A percentile compares a stretch with the other conserved stretches of the same genome.
These are phyloP conservation scores for Penicillium arizonense DNA, from an alignment of 495 filamentous ascomycete genomes.

Conservation along the genomic window DNA sequence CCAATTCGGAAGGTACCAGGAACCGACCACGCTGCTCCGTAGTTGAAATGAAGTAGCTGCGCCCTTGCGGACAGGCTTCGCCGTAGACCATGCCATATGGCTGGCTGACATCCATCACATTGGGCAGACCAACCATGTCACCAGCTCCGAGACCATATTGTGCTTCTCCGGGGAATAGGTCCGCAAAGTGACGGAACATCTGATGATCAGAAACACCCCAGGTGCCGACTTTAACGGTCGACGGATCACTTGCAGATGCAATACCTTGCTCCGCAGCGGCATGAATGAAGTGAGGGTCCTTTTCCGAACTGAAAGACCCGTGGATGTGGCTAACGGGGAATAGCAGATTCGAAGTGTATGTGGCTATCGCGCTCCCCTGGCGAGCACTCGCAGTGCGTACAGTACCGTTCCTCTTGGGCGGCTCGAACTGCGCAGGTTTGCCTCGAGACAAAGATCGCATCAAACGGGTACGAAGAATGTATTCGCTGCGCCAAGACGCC, in stretches of 20 bases:
- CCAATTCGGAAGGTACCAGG: slow-evolving; percentile 52
- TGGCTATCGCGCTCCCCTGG: slow-evolving; percentile 61
- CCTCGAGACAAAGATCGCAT: slow-evolving; percentile 76
- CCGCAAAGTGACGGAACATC: slow-evolving; percentile 70
- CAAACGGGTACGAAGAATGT: slow-evolving; percentile 81
- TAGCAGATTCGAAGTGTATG: slow-evolving; percentile 77
- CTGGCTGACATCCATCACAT: slow-evolving; percentile 86
- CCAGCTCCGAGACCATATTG: slow-evolving; percentile 77
- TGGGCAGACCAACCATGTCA: slow-evolving; percentile 70
- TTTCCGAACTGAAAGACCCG: slow-evolving; percentile 69
- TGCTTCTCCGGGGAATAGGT: slow-evolving; percentile 69
- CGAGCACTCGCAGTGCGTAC: slow-evolving; percentile 47
- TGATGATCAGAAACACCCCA: slow-evolving; percentile 79
- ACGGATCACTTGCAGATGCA: slow-evolving; percentile 73
- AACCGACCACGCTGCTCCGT: slow-evolving; percentile 81
- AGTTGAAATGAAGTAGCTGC: slow-evolving; percentile 67
- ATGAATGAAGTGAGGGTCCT: slow-evolving; percentile 74
- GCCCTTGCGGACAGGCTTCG: slow-evolving; percentile 79
- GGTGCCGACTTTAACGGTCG: slow-evolving; percentile 71
- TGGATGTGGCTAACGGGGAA: slow-evolving; percentile 74
- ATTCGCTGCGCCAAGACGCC: slow-evolving; percentile 90
- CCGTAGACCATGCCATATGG: slow-evolving; percentile 79
- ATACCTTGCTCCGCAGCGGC: slow-evolving; percentile 73
- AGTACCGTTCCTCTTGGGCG: slow-evolving; percentile 45
- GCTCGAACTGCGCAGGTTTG: slow-evolving; percentile 62